phyloP scores from a whole-genome alignment of 139 green algal genomes.

The Axilococcus clingmanii region DNA sequence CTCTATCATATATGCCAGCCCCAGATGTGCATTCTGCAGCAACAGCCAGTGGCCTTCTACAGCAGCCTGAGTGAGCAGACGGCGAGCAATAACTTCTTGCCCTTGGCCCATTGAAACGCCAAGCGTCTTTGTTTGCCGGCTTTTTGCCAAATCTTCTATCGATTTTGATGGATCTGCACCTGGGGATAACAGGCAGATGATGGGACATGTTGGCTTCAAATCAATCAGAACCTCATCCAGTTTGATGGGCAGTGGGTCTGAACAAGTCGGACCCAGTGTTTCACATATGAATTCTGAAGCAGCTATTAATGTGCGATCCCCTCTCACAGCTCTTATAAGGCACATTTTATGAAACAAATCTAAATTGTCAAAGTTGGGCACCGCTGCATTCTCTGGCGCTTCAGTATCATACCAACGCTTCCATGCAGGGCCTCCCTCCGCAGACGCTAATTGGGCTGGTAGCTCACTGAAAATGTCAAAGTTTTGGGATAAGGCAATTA shows the following conservation, averaged over 20 bases:
- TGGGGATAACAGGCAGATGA: slow-evolving; percentile 88
- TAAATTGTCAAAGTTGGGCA: slow-evolving; percentile 16
- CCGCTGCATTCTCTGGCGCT: slow-evolving; percentile 57
- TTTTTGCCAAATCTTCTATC: slow-evolving; percentile 89
- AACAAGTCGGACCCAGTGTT: slow-evolving; percentile 73
- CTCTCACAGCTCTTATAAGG: slow-evolving; percentile 52
- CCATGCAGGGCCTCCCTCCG: too few relatives aligned
- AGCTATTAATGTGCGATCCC: slow-evolving; percentile 83
- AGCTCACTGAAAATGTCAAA: slow-evolving; percentile 45
- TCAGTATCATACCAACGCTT: slow-evolving; percentile 81
- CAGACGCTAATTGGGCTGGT: too few relatives aligned
- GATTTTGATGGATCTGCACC: slow-evolving; percentile 86
- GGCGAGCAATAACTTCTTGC: slow-evolving; percentile 84
- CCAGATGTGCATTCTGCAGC: slow-evolving; percentile 95
- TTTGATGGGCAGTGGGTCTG: slow-evolving; percentile 76
- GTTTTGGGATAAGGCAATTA: slow-evolving; percentile 65
- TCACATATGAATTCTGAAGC: slow-evolving; percentile 76
- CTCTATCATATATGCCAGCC: slow-evolving; percentile 80
- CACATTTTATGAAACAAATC: slow-evolving; percentile 87
- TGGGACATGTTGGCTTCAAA: slow-evolving; percentile 48
- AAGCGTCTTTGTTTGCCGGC: slow-evolving; percentile 84
- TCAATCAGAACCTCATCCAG: slow-evolving; percentile 73
- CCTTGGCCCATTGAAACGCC: slow-evolving; percentile 61
- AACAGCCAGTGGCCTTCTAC: slow-evolving; percentile 90
- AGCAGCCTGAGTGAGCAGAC: slow-evolving; percentile 72